A percentile compares a stretch with the other conserved stretches of the same genome.
These are phyloP conservation scores for Didymella pomorum DNA, from an alignment of 2,329 filamentous ascomycete genomes.

Conservation along the genomic window DNA sequence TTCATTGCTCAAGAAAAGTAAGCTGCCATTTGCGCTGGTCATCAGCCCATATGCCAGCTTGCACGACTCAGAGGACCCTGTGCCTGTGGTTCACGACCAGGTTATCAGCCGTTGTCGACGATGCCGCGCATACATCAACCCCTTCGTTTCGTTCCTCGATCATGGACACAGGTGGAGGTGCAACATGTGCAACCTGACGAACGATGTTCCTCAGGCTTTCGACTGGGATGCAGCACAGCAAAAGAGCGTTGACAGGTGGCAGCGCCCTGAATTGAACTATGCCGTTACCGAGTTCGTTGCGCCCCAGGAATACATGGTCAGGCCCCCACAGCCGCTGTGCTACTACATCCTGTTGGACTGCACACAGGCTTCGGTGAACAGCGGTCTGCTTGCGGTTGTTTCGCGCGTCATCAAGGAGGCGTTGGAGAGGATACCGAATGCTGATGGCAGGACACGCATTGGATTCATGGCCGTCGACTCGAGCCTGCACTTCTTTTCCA, in stretches of 20 bases:
- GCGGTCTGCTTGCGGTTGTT: conserved; percentile 85
- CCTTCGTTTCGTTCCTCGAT: conserved; percentile 75
- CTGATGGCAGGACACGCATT: conserved; percentile 87
- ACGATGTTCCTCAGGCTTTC: conserved; percentile 98
- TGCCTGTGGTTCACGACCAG: conserved; percentile 94
- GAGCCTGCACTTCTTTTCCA: conserved; percentile 93
- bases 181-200: conserved; percentile 99
- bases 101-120: conserved; percentile 95
- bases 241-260: conserved; percentile 87
- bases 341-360: conserved; percentile 41
- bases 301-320: conserved; percentile 99
- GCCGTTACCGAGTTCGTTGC: conserved; percentile 98
- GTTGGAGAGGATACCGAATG: conserved; percentile 96
- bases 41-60: conserved; percentile 95
- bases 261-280: conserved; percentile 91
- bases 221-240: conserved; percentile 96
- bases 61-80: conserved; percentile 88
- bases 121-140: conserved; percentile 78
- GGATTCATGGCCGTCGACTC: conserved; percentile 97
- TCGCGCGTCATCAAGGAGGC: conserved; percentile 95
- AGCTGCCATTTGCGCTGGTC: conserved; percentile 88
- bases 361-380: conserved; percentile 73
- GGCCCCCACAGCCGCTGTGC: conserved; percentile 81
- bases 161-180: conserved; percentile 98
- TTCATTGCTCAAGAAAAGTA: conserved; percentile 94